phyloP scores from a whole-genome alignment of 2,329 filamentous ascomycete genomes.

The Pseudogymnoascus sp. region DNA sequence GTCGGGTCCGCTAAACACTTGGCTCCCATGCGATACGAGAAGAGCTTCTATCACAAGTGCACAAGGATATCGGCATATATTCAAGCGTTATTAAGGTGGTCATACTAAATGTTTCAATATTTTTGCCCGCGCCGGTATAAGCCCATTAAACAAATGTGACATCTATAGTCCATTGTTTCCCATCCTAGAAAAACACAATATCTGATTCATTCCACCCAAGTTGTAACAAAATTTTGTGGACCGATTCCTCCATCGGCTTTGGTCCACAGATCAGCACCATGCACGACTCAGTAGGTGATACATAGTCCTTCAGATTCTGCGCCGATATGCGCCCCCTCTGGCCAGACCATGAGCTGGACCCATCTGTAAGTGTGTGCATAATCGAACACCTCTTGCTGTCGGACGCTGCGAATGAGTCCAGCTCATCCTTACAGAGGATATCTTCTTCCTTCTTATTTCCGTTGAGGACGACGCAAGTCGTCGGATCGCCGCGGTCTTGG shows the following conservation, averaged over 20 bases:
- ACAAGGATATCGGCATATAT: not conserved
- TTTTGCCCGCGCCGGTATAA: not conserved
- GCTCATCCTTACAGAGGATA: constrained; percentile 68
- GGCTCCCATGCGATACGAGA: not conserved
- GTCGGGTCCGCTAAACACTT: not conserved
- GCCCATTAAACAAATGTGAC: not conserved
- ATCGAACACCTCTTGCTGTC: constrained; percentile 53
- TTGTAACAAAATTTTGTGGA: constrained; percentile 44
- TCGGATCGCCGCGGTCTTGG: constrained; percentile 52
- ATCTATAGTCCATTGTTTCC: not conserved
- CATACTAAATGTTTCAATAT: not conserved
- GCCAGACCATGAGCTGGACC: constrained; percentile 57
- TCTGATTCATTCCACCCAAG: constrained; percentile 67
- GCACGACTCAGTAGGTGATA: constrained; percentile 32
- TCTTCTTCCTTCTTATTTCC: constrained; percentile 72
- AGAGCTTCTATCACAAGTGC: not conserved
- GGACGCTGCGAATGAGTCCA: constrained; percentile 52
- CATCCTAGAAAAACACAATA: constrained; percentile 63
- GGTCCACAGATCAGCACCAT: constrained; percentile 78
- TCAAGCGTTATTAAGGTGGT: not conserved
- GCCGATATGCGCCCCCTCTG: constrained; percentile 57
- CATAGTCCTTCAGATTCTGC: constrained; percentile 52
- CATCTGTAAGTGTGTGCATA: constrained; percentile 60
- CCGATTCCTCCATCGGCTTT: constrained; percentile 60
- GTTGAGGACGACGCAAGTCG: constrained; percentile 64